Conservation (phyloP, 306 rosid genomes). For the Vigna unguiculata region DNA sequence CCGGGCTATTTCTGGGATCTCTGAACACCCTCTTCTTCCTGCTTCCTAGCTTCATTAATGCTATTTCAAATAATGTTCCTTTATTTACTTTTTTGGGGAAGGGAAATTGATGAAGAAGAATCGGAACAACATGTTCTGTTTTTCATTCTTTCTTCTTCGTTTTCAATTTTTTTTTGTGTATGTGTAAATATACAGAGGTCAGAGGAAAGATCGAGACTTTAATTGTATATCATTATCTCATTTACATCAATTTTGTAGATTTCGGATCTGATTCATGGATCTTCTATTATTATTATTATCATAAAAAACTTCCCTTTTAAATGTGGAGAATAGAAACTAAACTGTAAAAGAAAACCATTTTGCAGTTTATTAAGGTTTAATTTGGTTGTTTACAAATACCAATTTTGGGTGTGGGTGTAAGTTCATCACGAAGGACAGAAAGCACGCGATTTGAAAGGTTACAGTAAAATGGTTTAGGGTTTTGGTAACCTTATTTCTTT, state of each 20-base stretch:
- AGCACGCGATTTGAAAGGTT: not conserved
- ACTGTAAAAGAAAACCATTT: not conserved
- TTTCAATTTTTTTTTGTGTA: not conserved
- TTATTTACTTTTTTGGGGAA: not conserved
- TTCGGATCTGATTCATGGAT: constrained; percentile 24
- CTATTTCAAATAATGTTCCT: not conserved
- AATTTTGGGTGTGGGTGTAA: not conserved
- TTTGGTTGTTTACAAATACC: not conserved
- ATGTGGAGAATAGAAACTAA: not conserved
- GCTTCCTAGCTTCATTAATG: constrained; percentile 30
- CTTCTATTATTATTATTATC: not conserved
- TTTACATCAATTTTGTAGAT: constrained; percentile 33
- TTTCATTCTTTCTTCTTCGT: not conserved
- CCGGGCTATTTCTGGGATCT: constrained; percentile 78
- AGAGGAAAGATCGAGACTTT: constrained; percentile 22
- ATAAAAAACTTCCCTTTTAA: not conserved
- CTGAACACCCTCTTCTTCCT: constrained; percentile 53
- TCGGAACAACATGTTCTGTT: not conserved
- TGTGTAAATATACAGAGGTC: constrained; percentile 36
- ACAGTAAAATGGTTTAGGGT: constrained; percentile 4
- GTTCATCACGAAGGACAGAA: not conserved
- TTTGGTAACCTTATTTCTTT: not conserved
- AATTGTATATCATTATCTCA: constrained; percentile 35
- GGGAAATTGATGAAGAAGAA: not conserved
- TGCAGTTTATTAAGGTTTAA: not conserved